Percentiles rank a stretch among this genome's conserved stretches.
Evolutionary conservation across 1,284 basidiomycete species (phyloP).

Genomic region (Trametes pubescens): DNA sequence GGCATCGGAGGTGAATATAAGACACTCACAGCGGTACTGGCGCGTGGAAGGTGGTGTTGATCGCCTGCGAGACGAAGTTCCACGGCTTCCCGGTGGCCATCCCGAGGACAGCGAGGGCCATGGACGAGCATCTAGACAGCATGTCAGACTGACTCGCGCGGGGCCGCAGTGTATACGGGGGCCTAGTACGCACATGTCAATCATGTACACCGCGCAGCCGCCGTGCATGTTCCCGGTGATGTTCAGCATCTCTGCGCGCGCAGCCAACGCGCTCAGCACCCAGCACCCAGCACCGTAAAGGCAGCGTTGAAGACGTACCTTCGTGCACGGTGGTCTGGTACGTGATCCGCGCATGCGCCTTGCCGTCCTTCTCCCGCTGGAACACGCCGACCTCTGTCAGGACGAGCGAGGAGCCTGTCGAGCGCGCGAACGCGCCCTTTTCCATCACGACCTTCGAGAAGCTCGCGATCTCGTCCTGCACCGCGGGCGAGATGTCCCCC

Average conservation of each 20-base stretch:
- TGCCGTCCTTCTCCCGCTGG: conserved; percentile 23
- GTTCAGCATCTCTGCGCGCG: conserved; percentile 65
- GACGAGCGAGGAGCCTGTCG: conserved; percentile 19
- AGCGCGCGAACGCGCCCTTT: conserved; percentile 20
- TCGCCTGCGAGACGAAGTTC: conserved; percentile 24
- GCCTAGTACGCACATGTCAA: conserved; percentile 62
- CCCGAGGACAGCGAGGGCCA: conserved; percentile 22
- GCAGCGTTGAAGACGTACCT: conserved; percentile 13
- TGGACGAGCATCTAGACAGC: conserved; percentile 20
- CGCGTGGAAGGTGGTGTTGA: conserved; percentile 28
- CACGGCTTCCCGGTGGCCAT: conserved; percentile 14
- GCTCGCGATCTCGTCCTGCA: conserved; percentile 12
- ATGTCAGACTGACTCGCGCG: neutral
- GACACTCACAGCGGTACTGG: conserved; percentile 27
- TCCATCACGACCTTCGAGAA: conserved; percentile 18
- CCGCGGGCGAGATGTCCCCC: conserved; percentile 10
- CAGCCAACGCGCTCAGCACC: neutral
- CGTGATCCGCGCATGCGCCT: conserved; percentile 19
- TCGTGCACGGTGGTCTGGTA: conserved; percentile 19
- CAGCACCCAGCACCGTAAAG: neutral
- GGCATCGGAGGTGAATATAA: neutral
- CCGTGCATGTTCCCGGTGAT: conserved; percentile 75
- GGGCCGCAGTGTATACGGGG: neutral
- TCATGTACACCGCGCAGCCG: conserved; percentile 70
- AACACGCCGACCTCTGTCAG: conserved; percentile 20